Conservation (phyloP, 768 basidiomycete species). For the Terana coerulea region DNA sequence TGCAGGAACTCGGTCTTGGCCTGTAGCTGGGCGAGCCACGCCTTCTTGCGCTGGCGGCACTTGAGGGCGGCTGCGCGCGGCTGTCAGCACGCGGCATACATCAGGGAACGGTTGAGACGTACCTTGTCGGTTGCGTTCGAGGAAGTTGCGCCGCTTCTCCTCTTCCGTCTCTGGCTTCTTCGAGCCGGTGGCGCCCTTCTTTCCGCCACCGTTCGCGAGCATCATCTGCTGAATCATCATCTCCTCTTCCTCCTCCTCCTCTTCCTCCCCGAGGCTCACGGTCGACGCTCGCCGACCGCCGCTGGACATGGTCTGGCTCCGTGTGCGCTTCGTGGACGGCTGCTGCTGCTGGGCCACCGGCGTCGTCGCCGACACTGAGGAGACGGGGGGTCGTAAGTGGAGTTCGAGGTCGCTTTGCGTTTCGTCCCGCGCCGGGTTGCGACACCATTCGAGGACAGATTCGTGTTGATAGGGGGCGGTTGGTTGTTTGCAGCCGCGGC, state of each 20-base stretch:
- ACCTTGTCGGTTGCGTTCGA: slow-evolving; percentile 98
- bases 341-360: neutral
- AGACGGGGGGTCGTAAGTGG: slow-evolving; percentile 41
- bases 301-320: slow-evolving; percentile 30
- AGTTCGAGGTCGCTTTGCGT: slow-evolving; percentile 43
- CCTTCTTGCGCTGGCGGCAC: slow-evolving; percentile 98
- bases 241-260: slow-evolving; percentile 33
- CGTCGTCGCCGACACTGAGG: slow-evolving; percentile 18
- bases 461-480: slow-evolving; percentile 3
- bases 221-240: slow-evolving; percentile 22
- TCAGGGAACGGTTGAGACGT: slow-evolving; percentile 15
- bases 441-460: slow-evolving; percentile 20
- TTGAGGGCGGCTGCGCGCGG: slow-evolving; percentile 80
- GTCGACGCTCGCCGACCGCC: slow-evolving; percentile 23
- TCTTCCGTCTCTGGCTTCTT: slow-evolving; percentile 97
- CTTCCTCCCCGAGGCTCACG: slow-evolving; percentile 21
- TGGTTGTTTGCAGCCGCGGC: slow-evolving; percentile 26
- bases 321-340: slow-evolving; percentile 25
- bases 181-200: slow-evolving; percentile 21
- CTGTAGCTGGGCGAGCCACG: slow-evolving; percentile 91
- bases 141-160: slow-evolving; percentile 94
- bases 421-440: slow-evolving; percentile 57
- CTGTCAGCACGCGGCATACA: neutral
- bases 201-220: slow-evolving; percentile 12
- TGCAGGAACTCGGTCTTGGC: slow-evolving; percentile 88